Conservation (phyloP, 306 rosid genomes). For the Cicer chorassanicum region DNA sequence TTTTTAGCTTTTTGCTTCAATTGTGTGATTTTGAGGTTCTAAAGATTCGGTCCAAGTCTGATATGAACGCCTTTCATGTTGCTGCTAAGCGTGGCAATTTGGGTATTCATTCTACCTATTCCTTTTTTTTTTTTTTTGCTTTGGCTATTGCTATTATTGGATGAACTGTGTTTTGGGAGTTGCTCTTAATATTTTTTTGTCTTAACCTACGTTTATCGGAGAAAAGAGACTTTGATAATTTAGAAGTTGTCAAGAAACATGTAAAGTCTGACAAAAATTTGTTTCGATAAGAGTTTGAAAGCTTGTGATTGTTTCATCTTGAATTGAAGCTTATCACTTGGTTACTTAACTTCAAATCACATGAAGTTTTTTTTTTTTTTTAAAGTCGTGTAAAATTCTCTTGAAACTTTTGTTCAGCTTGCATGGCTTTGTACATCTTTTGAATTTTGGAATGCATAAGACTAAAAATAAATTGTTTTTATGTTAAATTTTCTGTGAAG, state of each 20-base stretch:
- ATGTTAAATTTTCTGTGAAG: neutral
- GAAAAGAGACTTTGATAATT: neutral
- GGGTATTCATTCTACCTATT: constrained; percentile 46
- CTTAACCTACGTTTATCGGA: no score
- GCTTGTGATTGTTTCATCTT: no score
- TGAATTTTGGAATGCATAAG: neutral
- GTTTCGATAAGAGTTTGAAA: neutral
- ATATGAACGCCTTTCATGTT: constrained; percentile 81
- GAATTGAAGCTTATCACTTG: no score
- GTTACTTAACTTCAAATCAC: neutral
- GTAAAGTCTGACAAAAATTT: neutral
- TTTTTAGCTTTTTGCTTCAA: constrained; percentile 66
- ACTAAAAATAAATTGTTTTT: neutral
- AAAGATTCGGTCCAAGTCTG: constrained; percentile 85
- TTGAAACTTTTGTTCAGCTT: constrained; percentile 7
- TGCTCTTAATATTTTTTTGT: no score
- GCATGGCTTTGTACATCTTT: constrained; percentile 8
- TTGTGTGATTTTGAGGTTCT: constrained; percentile 57
- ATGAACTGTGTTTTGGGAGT: neutral
- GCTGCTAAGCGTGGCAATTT: constrained; percentile 89
- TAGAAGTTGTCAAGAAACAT: neutral
- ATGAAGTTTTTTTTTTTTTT: neutral
- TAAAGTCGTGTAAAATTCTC: neutral
- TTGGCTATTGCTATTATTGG: constrained; percentile 10
- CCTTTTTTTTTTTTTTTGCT: constrained; percentile 1